These are phyloP conservation scores for Microstegium vimineum DNA, from an alignment of 176 grass and related monocot genomes.

Conservation along the genomic window DNA sequence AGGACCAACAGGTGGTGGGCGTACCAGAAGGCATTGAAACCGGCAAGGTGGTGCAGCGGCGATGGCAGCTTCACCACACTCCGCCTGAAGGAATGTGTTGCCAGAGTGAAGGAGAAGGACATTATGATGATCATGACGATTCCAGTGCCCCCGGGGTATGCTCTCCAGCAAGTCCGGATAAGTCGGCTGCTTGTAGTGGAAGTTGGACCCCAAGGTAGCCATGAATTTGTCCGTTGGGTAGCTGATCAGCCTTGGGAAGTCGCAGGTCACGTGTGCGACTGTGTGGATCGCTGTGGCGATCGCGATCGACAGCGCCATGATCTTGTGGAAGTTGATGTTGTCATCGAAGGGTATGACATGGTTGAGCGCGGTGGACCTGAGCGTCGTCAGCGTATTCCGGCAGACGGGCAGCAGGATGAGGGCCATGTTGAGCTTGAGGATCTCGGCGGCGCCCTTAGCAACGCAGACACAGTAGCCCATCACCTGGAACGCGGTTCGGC, in stretches of 20 bases:
- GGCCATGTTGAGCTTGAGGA: slow-evolving; percentile 95
- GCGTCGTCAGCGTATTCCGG: slow-evolving; percentile 86
- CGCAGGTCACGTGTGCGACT: slow-evolving; percentile 75
- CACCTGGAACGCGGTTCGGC: slow-evolving; percentile 67
- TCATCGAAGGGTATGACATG: slow-evolving; percentile 84
- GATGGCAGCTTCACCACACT: slow-evolving; percentile 90
- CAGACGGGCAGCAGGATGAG: slow-evolving; percentile 93
- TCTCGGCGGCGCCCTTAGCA: slow-evolving; percentile 93
- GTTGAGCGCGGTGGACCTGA: slow-evolving; percentile 65
- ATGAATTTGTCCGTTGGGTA: slow-evolving; percentile 67
- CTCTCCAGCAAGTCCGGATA: slow-evolving; percentile 63
- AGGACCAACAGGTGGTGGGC: slow-evolving; percentile 89
- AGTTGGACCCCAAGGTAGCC: slow-evolving; percentile 53
- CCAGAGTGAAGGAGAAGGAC: slow-evolving; percentile 95
- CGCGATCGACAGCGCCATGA: slow-evolving; percentile 59
- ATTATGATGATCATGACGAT: slow-evolving; percentile 96
- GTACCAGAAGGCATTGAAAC: slow-evolving; percentile 99
- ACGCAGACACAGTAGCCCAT: slow-evolving; percentile 95
- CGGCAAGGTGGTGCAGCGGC: slow-evolving; percentile 87
- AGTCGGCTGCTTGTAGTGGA: slow-evolving; percentile 74
- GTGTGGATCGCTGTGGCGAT: slow-evolving; percentile 67
- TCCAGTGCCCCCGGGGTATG: slow-evolving; percentile 73
- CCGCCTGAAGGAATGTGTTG: slow-evolving; percentile 78
- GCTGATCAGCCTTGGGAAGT: slow-evolving; percentile 78
- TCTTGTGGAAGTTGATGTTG: slow-evolving; percentile 99